Conservation (phyloP, 208 protist species). For the Vickermania spadyakhi region DNA sequence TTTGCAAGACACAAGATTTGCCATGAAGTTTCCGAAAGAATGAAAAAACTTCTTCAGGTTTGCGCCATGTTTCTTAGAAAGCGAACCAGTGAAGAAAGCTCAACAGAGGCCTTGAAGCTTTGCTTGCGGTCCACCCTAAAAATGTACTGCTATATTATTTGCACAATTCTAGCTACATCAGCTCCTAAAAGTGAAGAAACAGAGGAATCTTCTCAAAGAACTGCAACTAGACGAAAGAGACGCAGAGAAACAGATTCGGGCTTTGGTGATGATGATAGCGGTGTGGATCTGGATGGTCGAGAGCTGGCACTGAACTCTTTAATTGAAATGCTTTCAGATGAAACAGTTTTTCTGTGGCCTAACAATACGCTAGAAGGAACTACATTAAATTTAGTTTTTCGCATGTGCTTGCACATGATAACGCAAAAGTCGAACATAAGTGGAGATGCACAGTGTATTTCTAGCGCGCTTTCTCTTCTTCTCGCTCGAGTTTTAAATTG, state of each 20-base stretch:
- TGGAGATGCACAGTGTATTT: slow-evolving; percentile 64
- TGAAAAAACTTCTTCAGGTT: slow-evolving; percentile 82
- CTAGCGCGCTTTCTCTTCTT: slow-evolving; percentile 49
- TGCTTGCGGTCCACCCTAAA: slow-evolving; percentile 78
- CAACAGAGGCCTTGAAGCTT: slow-evolving; percentile 20
- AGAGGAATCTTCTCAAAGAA: slow-evolving; percentile 2
- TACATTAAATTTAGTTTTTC: slow-evolving; percentile 51
- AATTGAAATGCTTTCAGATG: slow-evolving; percentile 59
- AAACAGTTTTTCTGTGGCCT: slow-evolving; percentile 53
- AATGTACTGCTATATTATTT: slow-evolving; percentile 80
- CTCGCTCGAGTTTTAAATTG: slow-evolving; percentile 30
- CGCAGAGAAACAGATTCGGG: slow-evolving; percentile 28
- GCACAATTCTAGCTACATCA: slow-evolving; percentile 49
- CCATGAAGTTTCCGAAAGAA: slow-evolving; percentile 70
- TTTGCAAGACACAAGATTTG: slow-evolving; percentile 81
- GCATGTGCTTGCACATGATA: slow-evolving; percentile 73
- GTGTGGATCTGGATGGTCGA: slow-evolving; percentile 85
- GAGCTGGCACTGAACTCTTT: slow-evolving; percentile 72
- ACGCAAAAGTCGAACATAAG: slow-evolving; percentile 77
- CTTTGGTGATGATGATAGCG: slow-evolving; percentile 78
- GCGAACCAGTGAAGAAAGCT: slow-evolving; percentile 19
- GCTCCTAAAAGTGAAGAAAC: slow-evolving; percentile 52
- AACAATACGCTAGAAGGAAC: slow-evolving; percentile 39
- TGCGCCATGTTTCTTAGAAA: slow-evolving; percentile 52
- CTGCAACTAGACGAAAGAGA: slow-evolving; percentile 14